A percentile compares a stretch with the other conserved stretches of the same genome.
These are phyloP conservation scores for Tanacetum coccineum DNA, from an alignment of 129 eudicot genomes.

Conservation along the genomic window DNA sequence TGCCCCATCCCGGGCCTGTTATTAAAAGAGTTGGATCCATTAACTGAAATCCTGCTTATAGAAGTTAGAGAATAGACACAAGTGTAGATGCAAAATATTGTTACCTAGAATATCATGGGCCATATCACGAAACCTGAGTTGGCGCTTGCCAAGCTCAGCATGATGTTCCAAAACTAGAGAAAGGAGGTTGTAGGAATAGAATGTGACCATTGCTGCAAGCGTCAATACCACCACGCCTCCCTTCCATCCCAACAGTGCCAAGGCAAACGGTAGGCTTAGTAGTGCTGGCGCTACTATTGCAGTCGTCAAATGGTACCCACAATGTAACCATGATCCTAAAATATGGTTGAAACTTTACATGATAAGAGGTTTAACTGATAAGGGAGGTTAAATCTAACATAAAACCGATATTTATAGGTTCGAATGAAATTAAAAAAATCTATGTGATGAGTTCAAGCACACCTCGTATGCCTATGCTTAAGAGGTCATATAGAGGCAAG, in stretches of 20 bases:
- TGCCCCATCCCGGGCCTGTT: slow-evolving; percentile 78
- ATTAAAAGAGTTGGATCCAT: neutral
- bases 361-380: too few species aligned
- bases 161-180: slow-evolving; percentile 78
- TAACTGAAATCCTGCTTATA: neutral
- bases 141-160: slow-evolving; percentile 56
- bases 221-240: slow-evolving; percentile 47
- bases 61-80: neutral
- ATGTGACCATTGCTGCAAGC: slow-evolving; percentile 52
- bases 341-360: too few species aligned
- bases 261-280: slow-evolving; percentile 66
- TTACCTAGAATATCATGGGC: slow-evolving; percentile 76
- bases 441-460: too few species aligned
- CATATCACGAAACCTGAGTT: slow-evolving; percentile 78
- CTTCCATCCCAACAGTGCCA: slow-evolving; percentile 64
- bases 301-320: slow-evolving; percentile 84
- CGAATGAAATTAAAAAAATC: too few species aligned
- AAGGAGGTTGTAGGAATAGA: slow-evolving; percentile 67
- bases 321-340: slow-evolving; percentile 93
- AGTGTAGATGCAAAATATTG: neutral
- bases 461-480: too few species aligned
- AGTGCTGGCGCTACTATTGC: slow-evolving; percentile 90
- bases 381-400: too few species aligned
- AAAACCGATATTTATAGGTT: too few species aligned
- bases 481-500: too few species aligned